Evolutionary conservation across 345 rosid genomes (phyloP).

Genomic region (Corymbia maculata): DNA sequence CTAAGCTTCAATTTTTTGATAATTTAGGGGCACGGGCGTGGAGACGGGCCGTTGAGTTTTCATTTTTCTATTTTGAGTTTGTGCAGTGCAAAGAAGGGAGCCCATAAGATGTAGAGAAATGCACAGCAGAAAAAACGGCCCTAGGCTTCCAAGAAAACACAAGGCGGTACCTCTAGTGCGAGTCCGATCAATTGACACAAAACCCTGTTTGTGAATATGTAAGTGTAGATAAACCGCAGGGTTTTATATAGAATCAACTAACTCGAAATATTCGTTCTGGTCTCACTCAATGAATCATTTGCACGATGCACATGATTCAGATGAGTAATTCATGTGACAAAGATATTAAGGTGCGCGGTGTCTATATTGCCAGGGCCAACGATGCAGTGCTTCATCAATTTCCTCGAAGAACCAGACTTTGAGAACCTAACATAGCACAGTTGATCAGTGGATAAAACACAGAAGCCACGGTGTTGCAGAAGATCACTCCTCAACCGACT

Average conservation of each 20-base stretch:
- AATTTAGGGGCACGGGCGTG: neutral
- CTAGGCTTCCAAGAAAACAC: neutral
- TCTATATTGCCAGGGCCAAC: neutral
- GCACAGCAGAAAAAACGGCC: neutral
- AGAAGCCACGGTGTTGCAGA: neutral
- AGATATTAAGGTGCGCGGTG: neutral
- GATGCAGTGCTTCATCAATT: neutral
- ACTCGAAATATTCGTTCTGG: neutral
- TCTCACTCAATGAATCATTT: neutral
- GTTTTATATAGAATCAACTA: neutral
- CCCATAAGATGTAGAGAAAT: neutral
- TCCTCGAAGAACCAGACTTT: neutral
- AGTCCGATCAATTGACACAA: neutral
- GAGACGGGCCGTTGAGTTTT: neutral
- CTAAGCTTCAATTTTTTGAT: neutral
- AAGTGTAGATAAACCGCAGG: neutral
- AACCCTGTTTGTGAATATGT: neutral
- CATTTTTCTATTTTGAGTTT: neutral
- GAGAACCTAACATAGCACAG: neutral
- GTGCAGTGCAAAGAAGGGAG: neutral
- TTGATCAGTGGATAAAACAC: neutral
- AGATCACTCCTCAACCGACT: neutral
- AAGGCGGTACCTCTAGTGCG: neutral
- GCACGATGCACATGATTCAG: neutral
- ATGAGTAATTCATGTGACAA: neutral